Evolutionary conservation across 106 monocot genomes (phyloP).

Genomic region (Dendrobium nobile): DNA sequence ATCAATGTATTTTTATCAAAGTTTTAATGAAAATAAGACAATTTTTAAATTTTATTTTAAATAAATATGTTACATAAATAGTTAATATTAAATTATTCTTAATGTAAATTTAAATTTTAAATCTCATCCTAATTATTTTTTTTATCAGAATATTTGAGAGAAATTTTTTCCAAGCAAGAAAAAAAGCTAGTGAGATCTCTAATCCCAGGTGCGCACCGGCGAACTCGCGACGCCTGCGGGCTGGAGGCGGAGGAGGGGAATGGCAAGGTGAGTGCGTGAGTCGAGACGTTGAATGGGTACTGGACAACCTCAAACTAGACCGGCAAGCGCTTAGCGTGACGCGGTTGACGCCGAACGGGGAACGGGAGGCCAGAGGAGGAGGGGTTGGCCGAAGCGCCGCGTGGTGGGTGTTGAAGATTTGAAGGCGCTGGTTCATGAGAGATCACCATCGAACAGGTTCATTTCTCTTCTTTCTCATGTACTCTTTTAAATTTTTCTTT

Average conservation of each 20-base stretch:
- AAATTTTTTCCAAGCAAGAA: too few species aligned
- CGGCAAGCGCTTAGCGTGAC: not conserved
- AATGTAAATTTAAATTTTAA: too few species aligned
- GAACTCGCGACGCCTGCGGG: too few species aligned
- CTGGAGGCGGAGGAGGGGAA: not conserved
- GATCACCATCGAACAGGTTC: not conserved
- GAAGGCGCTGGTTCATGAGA: not conserved
- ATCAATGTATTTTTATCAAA: too few species aligned
- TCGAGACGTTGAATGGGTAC: not conserved
- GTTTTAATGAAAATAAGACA: too few species aligned
- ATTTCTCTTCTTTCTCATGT: not conserved
- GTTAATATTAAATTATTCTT: too few species aligned
- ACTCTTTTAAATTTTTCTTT: not conserved
- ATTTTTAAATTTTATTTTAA: too few species aligned
- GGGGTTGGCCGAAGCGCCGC: not conserved
- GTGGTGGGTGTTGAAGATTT: not conserved
- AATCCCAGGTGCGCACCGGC: too few species aligned
- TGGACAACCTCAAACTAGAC: not conserved
- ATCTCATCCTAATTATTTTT: too few species aligned
- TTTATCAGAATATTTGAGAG: too few species aligned
- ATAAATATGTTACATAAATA: too few species aligned
- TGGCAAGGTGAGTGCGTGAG: not conserved
- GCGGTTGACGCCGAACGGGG: not conserved
- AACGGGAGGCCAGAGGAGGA: not conserved
- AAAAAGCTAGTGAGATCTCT: too few species aligned